These are phyloP conservation scores for Myriosclerotinia curreyana DNA, from an alignment of 2,329 filamentous ascomycete genomes.

Conservation along the genomic window DNA sequence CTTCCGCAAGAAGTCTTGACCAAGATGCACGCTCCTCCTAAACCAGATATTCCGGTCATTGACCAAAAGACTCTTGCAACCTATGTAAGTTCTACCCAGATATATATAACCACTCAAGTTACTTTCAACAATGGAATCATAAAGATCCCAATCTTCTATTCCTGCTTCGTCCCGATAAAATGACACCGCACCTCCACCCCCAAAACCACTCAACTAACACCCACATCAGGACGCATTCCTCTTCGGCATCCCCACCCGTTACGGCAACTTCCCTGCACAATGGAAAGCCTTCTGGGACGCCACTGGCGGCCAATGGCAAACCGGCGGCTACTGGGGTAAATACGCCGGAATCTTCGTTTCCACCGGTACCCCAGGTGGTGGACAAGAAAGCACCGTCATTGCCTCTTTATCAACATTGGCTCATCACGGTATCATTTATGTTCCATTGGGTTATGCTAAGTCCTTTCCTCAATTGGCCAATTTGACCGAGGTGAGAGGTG, in stretches of 20 bases:
- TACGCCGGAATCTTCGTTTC: slow-evolving; percentile 88
- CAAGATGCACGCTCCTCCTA: slow-evolving; percentile 89
- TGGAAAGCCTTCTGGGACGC: slow-evolving; percentile 89
- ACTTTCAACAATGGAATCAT: background rate
- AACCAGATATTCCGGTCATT: slow-evolving; percentile 65
- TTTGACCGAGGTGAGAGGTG: slow-evolving; percentile 78
- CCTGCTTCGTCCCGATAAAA: background rate
- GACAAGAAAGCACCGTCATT: slow-evolving; percentile 86
- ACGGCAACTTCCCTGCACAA: slow-evolving; percentile 95
- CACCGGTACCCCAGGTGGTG: slow-evolving; percentile 79
- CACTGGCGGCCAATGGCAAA: slow-evolving; percentile 79
- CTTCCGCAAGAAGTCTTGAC: slow-evolving; percentile 75
- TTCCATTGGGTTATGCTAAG: slow-evolving; percentile 90
- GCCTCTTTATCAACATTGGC: slow-evolving; percentile 78
- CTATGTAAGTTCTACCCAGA: slow-evolving; percentile 47
- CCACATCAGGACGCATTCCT: slow-evolving; percentile 68
- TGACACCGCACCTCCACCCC: background rate
- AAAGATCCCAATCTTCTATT: background rate
- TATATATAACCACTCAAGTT: background rate
- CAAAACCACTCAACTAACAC: background rate
- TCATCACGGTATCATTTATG: slow-evolving; percentile 94
- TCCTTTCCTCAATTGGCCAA: slow-evolving; percentile 68
- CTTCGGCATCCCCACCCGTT: slow-evolving; percentile 91
- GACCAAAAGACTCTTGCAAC: slow-evolving; percentile 57
- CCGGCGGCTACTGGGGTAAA: slow-evolving; percentile 79